Conservation (phyloP, 202 grass and related monocot species). For the Carex arenaria region DNA sequence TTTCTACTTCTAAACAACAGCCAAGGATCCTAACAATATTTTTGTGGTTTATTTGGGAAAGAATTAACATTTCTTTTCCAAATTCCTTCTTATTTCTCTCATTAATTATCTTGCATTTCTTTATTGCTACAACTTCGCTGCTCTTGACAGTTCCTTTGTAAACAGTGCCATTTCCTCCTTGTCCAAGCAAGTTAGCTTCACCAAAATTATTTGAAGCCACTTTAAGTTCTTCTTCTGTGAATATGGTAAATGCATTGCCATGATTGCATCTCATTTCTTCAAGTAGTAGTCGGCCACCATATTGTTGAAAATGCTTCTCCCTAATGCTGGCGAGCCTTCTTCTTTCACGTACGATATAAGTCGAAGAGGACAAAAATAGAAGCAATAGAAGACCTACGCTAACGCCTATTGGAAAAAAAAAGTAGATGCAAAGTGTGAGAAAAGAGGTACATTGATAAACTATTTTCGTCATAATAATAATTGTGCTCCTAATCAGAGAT, state of each 20-base stretch:
- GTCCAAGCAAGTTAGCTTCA: constrained; percentile 30
- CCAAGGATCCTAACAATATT: constrained; percentile 50
- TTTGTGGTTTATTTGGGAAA: constrained; percentile 62
- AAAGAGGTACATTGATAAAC: no score
- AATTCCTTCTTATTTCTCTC: constrained; percentile 74
- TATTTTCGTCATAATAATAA: no score
- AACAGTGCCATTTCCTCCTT: constrained; percentile 46
- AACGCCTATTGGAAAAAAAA: constrained; percentile 25
- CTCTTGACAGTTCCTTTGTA: constrained; percentile 42
- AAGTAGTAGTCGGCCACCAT: constrained; percentile 35
- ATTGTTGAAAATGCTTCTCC: constrained; percentile 40
- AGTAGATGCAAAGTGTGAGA: no score
- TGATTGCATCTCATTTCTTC: constrained; percentile 51
- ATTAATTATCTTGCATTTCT: constrained; percentile 30
- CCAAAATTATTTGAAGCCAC: constrained; percentile 46
- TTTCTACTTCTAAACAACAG: constrained; percentile 56
- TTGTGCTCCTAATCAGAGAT: no score
- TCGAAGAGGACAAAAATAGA: constrained; percentile 14
- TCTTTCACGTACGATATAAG: constrained; percentile 31
- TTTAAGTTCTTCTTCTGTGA: constrained; percentile 44
- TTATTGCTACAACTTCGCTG: constrained; percentile 40
- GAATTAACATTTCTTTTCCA: constrained; percentile 75
- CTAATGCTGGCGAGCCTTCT: constrained; percentile 30
- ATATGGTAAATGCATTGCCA: constrained; percentile 38
- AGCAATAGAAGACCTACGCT: constrained; percentile 18